Percentiles rank a stretch among this genome's conserved stretches.
phyloP scores from a whole-genome alignment of 371 early-diverging fungal species.

The Rhizopus stolonifer region DNA sequence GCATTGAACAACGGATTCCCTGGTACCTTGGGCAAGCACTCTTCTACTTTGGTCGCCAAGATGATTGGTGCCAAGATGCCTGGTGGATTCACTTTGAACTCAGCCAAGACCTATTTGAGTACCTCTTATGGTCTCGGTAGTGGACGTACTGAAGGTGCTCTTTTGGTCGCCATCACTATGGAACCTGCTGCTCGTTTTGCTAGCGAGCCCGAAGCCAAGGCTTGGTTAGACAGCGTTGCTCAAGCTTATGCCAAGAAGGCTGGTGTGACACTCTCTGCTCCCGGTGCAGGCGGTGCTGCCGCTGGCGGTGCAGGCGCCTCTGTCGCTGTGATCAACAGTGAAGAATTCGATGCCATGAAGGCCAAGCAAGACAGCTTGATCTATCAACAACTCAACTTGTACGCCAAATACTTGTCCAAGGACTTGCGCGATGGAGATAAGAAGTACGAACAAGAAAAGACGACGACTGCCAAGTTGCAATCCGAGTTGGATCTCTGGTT shows the following conservation, averaged over 20 bases:
- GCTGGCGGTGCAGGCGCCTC: constrained; percentile 64
- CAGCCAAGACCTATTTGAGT: constrained; percentile 73
- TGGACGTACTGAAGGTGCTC: constrained; percentile 79
- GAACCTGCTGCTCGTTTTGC: constrained; percentile 86
- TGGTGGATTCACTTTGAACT: constrained; percentile 84
- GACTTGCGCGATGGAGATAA: constrained; percentile 83
- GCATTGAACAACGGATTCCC: constrained; percentile 63
- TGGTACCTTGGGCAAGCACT: constrained; percentile 85
- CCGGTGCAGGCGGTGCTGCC: constrained; percentile 56
- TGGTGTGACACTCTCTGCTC: constrained; percentile 72
- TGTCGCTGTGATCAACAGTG: constrained; percentile 81
- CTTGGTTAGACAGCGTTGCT: constrained; percentile 83
- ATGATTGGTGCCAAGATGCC: constrained; percentile 92
- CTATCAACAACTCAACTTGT: constrained; percentile 84
- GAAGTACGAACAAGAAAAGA: constrained; percentile 69
- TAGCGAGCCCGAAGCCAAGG: constrained; percentile 83
- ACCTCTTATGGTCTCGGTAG: constrained; percentile 83
- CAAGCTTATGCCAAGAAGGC: constrained; percentile 79
- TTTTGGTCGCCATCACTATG: constrained; percentile 81
- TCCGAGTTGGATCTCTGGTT: constrained; percentile 85
- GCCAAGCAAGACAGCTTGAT: constrained; percentile 80
- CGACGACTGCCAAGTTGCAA: constrained; percentile 70
- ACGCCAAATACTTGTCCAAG: constrained; percentile 84
- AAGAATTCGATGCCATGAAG: constrained; percentile 83
- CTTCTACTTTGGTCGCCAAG: constrained; percentile 76